Percentiles rank a stretch among this genome's conserved stretches.
Conservation (phyloP, 345 rosid species). For the Brassica rapa region DNA sequence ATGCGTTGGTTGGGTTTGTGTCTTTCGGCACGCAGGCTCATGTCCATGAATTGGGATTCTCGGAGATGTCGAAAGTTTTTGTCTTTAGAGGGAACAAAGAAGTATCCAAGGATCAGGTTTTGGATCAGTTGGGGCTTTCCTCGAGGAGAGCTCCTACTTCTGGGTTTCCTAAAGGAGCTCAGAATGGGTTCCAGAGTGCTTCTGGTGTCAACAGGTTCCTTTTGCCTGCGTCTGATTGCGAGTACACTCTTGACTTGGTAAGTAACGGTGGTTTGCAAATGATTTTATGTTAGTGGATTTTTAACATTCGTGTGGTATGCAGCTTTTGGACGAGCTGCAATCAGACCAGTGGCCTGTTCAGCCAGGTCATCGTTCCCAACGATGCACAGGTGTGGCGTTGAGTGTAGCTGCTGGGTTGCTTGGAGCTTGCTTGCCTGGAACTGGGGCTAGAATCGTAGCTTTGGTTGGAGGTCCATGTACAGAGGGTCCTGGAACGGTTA, state of each 20-base stretch:
- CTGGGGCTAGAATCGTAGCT: slow-evolving; percentile 94
- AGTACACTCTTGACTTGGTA: slow-evolving; percentile 80
- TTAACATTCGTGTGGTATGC: not conserved
- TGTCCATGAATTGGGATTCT: slow-evolving; percentile 92
- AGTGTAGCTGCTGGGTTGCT: slow-evolving; percentile 90
- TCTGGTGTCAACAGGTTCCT: slow-evolving; percentile 73
- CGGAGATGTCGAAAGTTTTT: slow-evolving; percentile 90
- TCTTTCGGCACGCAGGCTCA: slow-evolving; percentile 95
- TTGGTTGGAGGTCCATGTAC: slow-evolving; percentile 99
- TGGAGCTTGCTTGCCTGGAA: slow-evolving; percentile 95
- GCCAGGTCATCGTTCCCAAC: slow-evolving; percentile 64
- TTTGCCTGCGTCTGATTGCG: slow-evolving; percentile 92
- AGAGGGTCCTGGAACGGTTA: slow-evolving; percentile 99
- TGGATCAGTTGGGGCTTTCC: slow-evolving; percentile 89
- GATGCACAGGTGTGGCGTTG: slow-evolving; percentile 97
- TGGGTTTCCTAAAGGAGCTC: slow-evolving; percentile 61
- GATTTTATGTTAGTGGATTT: slow-evolving; percentile 6
- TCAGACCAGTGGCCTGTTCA: slow-evolving; percentile 94
- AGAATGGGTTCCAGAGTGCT: slow-evolving; percentile 51
- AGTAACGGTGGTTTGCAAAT: slow-evolving; percentile 21
- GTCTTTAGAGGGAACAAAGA: slow-evolving; percentile 88
- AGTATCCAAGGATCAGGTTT: slow-evolving; percentile 75
- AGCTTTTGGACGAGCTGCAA: slow-evolving; percentile 98
- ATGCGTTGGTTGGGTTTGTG: slow-evolving; percentile 96
- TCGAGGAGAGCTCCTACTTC: slow-evolving; percentile 61